A percentile compares a stretch with the other conserved stretches of the same genome.
These are phyloP conservation scores for Cutaneotrichosporon sp. DNA, from an alignment of 1,284 basidiomycete genomes.

Conservation along the genomic window DNA sequence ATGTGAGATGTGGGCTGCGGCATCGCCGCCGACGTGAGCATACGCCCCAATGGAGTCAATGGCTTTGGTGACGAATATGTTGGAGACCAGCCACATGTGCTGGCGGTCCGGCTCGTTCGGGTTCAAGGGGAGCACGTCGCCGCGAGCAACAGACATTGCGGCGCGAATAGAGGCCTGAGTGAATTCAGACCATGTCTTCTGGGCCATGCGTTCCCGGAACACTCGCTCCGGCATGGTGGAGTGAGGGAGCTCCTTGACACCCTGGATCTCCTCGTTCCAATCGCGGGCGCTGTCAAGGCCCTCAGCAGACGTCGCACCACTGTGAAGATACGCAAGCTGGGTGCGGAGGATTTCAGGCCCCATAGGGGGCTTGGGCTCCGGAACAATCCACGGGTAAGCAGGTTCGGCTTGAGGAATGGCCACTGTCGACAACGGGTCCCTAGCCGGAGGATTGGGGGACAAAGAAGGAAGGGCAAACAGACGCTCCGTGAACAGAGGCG, in stretches of 20 bases:
- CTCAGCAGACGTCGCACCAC: constrained; percentile 52
- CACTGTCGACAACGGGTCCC: constrained; percentile 49
- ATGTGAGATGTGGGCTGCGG: constrained; percentile 54
- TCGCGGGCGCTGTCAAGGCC: constrained; percentile 54
- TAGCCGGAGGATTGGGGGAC: constrained; percentile 29
- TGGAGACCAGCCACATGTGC: constrained; percentile 56
- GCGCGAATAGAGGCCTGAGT: constrained; percentile 52
- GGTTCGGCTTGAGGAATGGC: constrained; percentile 54
- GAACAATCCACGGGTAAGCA: constrained; percentile 54
- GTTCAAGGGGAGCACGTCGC: constrained; percentile 54
- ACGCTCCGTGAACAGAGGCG: constrained; percentile 46
- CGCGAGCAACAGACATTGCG: constrained; percentile 52
- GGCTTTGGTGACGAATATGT: constrained; percentile 57
- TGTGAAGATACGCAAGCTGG: constrained; percentile 56
- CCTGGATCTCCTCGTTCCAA: constrained; percentile 59
- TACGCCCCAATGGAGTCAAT: constrained; percentile 55
- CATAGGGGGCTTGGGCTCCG: constrained; percentile 40
- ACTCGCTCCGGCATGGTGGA: constrained; percentile 52
- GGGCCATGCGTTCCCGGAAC: constrained; percentile 54
- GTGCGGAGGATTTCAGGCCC: constrained; percentile 53
- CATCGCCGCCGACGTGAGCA: constrained; percentile 55
- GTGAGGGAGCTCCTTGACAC: constrained; percentile 53
- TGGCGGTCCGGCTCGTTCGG: constrained; percentile 53
- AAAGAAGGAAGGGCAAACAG: constrained; percentile 40
- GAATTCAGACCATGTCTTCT: constrained; percentile 55